Evolutionary conservation across 2,329 filamentous ascomycete species (phyloP).

Genomic region (Pseudogymnoascus sp.): DNA sequence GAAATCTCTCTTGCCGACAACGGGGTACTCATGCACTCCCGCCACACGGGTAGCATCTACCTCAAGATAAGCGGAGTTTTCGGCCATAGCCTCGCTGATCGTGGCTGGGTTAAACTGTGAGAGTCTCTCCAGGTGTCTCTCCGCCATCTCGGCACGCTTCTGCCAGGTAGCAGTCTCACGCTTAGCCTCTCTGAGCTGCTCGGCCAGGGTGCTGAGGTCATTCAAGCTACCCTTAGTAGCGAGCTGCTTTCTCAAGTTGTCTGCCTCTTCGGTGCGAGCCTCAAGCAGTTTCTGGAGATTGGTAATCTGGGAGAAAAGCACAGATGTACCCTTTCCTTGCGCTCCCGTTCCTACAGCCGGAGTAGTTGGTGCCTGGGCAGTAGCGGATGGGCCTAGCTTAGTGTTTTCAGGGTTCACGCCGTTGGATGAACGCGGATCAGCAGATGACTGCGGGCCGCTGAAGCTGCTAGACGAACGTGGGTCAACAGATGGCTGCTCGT

Average conservation of each 20-base stretch:
- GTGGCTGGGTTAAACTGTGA: neutral
- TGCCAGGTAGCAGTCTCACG: slow-evolving; percentile 46
- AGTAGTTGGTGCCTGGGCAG: neutral
- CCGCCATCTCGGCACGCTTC: slow-evolving; percentile 49
- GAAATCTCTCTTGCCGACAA: neutral
- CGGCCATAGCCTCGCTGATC: neutral
- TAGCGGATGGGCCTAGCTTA: neutral
- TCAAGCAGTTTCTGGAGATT: slow-evolving; percentile 44
- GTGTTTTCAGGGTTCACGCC: neutral
- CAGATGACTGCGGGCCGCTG: neutral
- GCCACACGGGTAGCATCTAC: neutral
- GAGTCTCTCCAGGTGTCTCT: slow-evolving; percentile 42
- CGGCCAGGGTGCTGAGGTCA: slow-evolving; percentile 42
- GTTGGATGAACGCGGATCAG: neutral
- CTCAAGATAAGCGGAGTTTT: neutral
- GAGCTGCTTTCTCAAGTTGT: slow-evolving; percentile 41
- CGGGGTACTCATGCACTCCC: neutral
- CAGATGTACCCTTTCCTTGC: slow-evolving; percentile 21
- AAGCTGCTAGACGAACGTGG: neutral
- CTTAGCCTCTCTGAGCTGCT: slow-evolving; percentile 41
- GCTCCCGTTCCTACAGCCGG: neutral
- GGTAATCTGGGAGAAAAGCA: slow-evolving; percentile 44
- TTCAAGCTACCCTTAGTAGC: slow-evolving; percentile 28
- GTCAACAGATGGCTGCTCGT: neutral
- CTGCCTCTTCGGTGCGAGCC: slow-evolving; percentile 40